These are phyloP conservation scores for Solanum sejunctum DNA, from an alignment of 257 asterid species.

Conservation along the genomic window DNA sequence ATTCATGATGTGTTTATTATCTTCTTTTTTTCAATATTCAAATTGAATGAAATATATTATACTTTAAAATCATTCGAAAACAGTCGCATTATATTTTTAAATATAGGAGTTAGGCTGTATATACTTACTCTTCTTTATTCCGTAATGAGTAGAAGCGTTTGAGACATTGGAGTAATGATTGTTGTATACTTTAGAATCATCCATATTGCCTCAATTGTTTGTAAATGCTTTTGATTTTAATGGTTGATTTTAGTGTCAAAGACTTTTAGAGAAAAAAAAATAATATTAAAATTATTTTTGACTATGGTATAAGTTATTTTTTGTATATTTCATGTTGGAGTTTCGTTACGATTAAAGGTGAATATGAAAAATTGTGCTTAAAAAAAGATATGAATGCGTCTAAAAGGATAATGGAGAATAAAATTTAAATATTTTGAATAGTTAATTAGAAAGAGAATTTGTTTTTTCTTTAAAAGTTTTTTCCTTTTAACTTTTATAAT, in stretches of 20 bases:
- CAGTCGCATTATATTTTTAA: no score
- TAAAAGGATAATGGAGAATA: not conserved
- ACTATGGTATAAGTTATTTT: not conserved
- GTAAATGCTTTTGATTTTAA: not conserved
- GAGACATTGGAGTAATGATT: no score
- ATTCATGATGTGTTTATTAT: constrained; percentile 2
- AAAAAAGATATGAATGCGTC: not conserved
- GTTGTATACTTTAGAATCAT: not conserved
- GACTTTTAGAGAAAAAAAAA: not conserved
- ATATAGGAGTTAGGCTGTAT: no score
- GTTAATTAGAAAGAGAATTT: not conserved
- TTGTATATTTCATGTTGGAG: not conserved
- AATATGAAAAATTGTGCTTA: not conserved
- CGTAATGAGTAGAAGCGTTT: no score
- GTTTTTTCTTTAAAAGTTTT: not conserved
- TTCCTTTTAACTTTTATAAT: not conserved
- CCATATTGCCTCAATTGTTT: not conserved
- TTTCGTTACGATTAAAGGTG: not conserved
- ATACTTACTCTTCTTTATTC: no score
- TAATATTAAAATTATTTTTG: not conserved
- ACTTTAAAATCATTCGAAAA: not conserved
- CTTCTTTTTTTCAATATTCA: not conserved
- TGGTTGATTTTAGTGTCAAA: not conserved
- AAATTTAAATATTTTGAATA: not conserved
- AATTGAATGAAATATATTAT: not conserved